phyloP scores from a whole-genome alignment of 2,329 filamentous ascomycete genomes.

The Phaeosphaeriaceae sp. region DNA sequence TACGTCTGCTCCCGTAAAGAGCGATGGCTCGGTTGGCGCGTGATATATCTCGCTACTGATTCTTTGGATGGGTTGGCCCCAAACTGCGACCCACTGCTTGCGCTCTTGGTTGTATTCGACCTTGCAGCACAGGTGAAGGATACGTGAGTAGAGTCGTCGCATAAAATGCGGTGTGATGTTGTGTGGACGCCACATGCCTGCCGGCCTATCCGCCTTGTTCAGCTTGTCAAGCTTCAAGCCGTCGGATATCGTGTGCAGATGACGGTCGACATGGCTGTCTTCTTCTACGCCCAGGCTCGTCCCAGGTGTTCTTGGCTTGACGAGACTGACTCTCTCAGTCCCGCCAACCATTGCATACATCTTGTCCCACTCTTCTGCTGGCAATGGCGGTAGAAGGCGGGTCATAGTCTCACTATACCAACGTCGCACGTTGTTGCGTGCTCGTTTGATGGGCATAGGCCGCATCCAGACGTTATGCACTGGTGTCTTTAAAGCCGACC shows the following conservation, averaged over 20 bases:
- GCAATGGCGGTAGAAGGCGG: constrained; percentile 54
- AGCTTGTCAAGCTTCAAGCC: constrained; percentile 34
- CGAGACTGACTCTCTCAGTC: constrained; percentile 31
- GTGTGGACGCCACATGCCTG: constrained; percentile 37
- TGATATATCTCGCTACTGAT: constrained; percentile 19
- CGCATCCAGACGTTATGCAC: constrained; percentile 54
- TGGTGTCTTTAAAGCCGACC: constrained; percentile 43
- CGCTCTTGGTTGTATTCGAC: constrained; percentile 47
- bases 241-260: constrained; percentile 14
- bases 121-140: constrained; percentile 52
- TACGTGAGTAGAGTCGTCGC: constrained; percentile 52
- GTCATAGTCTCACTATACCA: constrained; percentile 55
- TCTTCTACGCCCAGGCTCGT: too few relatives aligned
- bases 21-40: constrained; percentile 22
- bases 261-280: background rate
- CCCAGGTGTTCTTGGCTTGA: constrained; percentile 31
- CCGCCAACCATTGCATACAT: constrained; percentile 51
- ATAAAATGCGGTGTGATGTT: constrained; percentile 53
- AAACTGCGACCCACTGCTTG: constrained; percentile 34
- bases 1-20: constrained; percentile 41
- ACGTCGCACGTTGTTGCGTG: constrained; percentile 50
- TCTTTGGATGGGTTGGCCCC: constrained; percentile 26
- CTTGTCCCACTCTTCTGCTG: constrained; percentile 51
- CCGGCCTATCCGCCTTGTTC: constrained; percentile 31
- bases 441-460: constrained; percentile 54